Base-by-base conservation (phyloP, 129 eudicot genomes). In the Kitagawia praeruptora region DNA sequence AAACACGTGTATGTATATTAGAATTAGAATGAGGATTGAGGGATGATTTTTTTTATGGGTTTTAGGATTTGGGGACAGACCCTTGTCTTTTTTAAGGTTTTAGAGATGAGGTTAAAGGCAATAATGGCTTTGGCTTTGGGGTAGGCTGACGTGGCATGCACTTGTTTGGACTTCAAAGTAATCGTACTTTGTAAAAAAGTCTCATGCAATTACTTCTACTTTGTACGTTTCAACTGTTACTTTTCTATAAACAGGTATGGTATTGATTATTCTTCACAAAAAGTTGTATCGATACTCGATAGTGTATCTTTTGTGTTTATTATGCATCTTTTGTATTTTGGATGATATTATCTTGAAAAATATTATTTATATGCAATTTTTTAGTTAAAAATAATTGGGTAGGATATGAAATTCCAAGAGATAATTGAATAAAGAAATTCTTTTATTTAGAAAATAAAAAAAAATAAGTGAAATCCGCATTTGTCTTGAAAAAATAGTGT, bases 71-170 rank as follows among this genome's bases (percentile, higher is more conserved):
- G 69, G 69, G 37, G 34, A n/a, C 69, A 61, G 12, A 25, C 34
- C 34, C 69, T 61, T n/a, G 69, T 61, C 4, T 61, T 61, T 51
- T 61, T 61, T 61, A n/a, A 61, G 69, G 69, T 61, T 61, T 61
- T 61, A 61, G 34, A n/a, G 25, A 56, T 8, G 67, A 23, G 27
- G 28, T 1, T 56, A 56, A 6, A 53, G 61, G 16, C 25, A 19
- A 21, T 56, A 56, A 23, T 8, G 67, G 69, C 34, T 61, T n/a
- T 8, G 69, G 69, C 25, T 23, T 56, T 56, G 66, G 28, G 66
- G 23, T 23, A 21, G 3, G 66, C 66, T 56, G 66, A 53, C 11
- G 63, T 53, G 66, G 66, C 31, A n/a, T 23, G 66, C 27, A 53
- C 27, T 25, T 34, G 37, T 31, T 45, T 39, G 41, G 0, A 11